Evolutionary conservation across 805 yeast species (phyloP).

Genomic region (Tetrapisispora fleetii): DNA sequence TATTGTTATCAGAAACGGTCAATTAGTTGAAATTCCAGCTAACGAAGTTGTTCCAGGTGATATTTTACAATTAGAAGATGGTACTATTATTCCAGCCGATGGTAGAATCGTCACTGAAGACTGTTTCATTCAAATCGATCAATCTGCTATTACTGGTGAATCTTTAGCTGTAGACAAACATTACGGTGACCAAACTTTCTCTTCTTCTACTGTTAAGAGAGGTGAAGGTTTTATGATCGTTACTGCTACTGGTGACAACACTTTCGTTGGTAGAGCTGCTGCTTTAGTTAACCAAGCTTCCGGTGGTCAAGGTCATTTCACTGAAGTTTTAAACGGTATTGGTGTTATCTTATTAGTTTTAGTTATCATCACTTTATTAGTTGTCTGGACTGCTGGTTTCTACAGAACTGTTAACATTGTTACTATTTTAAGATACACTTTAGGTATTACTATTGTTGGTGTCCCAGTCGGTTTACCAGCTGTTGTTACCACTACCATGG

Average conservation of each 20-base stretch:
- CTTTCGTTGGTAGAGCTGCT: conserved; percentile 96
- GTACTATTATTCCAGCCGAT: conserved; percentile 87
- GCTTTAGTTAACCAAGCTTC: conserved; percentile 91
- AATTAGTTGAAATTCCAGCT: conserved; percentile 63
- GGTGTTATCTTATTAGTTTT: conserved; percentile 86
- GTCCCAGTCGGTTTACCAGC: conserved; percentile 99
- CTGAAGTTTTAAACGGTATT: conserved; percentile 95
- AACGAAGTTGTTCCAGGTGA: conserved; percentile 93
- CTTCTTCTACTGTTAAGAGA: conserved; percentile 90
- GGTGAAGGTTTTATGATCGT: conserved; percentile 94
- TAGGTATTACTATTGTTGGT: conserved; percentile 94
- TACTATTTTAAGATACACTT: conserved; percentile 78
- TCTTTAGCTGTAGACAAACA: conserved; percentile 91
- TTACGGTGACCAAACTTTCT: conserved; percentile 76
- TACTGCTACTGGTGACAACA: conserved; percentile 90
- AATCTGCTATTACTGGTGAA: conserved; percentile 96
- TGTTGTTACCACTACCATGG: conserved; percentile 97
- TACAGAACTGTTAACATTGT: conserved; percentile 85
- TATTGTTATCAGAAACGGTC: conserved; percentile 74
- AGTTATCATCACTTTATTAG: conserved; percentile 75
- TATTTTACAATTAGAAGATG: conserved; percentile 84
- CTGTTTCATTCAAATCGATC: conserved; percentile 83
- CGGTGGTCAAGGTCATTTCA: conserved; percentile 90
- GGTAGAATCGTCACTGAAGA: conserved; percentile 83
- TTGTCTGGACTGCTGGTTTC: conserved; percentile 91